These are phyloP conservation scores for Heritiera fomes DNA, from an alignment of 345 rosid genomes.

Conservation along the genomic window DNA sequence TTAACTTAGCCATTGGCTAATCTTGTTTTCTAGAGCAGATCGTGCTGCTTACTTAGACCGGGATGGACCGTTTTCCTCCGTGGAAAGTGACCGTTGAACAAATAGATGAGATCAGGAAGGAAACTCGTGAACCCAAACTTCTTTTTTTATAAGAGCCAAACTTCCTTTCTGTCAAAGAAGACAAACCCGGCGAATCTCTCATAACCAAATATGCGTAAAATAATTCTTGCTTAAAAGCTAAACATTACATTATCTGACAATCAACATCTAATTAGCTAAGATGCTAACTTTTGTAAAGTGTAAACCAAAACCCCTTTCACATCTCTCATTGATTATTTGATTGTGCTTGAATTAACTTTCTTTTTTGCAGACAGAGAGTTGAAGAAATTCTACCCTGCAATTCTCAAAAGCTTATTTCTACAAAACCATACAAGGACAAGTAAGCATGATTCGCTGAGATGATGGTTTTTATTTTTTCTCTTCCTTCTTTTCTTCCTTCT, in stretches of 20 bases:
- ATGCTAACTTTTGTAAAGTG: neutral
- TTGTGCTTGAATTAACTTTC: neutral
- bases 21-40: no score
- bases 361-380: neutral
- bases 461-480: conserved; percentile 30
- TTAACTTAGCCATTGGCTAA: no score
- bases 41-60: no score
- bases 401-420: neutral
- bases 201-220: neutral
- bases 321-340: neutral
- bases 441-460: conserved; percentile 4
- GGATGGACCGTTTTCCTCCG: no score
- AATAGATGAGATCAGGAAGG: neutral
- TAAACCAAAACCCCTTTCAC: neutral
- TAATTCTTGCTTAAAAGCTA: neutral
- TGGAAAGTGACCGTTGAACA: no score
- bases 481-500: conserved; percentile 19
- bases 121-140: conserved; percentile 9
- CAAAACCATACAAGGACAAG: neutral
- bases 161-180: neutral
- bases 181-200: conserved; percentile 17
- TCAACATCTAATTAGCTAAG: neutral
- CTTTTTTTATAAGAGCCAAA: no score
- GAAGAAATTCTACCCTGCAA: conserved; percentile 3
- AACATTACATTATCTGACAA: neutral